phyloP scores from a whole-genome alignment of 345 rosid species.

The Arabis hirsuta region DNA sequence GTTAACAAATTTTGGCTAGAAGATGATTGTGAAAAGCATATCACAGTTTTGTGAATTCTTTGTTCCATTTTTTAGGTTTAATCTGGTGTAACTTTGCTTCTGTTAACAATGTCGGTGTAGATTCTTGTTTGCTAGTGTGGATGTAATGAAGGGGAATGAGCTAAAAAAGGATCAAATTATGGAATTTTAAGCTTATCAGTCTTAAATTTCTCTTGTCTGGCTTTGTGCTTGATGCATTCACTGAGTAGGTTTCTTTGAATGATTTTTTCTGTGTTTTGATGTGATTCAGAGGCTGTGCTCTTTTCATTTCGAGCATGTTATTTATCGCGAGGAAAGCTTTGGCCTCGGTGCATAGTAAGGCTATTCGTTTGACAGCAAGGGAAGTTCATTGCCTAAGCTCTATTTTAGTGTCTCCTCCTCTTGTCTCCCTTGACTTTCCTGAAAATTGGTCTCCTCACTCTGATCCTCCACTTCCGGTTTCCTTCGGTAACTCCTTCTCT shows the following conservation, averaged over 20 bases:
- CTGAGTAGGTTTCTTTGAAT: constrained; percentile 20
- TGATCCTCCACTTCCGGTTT: constrained; percentile 30
- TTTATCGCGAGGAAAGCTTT: constrained; percentile 42
- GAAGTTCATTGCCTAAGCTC: constrained; percentile 43
- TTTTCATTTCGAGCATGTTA: constrained; percentile 32
- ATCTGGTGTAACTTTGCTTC: constrained; percentile 9
- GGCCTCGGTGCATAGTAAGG: constrained; percentile 28
- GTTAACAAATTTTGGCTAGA: background rate
- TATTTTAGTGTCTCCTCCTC: constrained; percentile 75
- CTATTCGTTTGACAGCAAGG: constrained; percentile 35
- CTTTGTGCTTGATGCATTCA: background rate
- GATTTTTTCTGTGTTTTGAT: background rate
- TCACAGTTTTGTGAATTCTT: constrained; percentile 1
- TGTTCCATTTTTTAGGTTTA: constrained; percentile 21
- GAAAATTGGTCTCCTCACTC: constrained; percentile 58
- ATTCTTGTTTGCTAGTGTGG: constrained; percentile 9
- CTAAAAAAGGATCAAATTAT: constrained; percentile 3
- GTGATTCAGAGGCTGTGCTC: constrained; percentile 23
- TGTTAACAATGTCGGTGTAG: too few relatives aligned
- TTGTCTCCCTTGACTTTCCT: constrained; percentile 73
- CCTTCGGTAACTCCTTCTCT: constrained; percentile 42
- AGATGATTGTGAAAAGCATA: constrained; percentile 21
- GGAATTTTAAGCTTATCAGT: background rate
- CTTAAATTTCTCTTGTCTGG: constrained; percentile 10
- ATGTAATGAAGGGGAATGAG: constrained; percentile 24